Evolutionary conservation across 2,329 filamentous ascomycete species (phyloP).

Genomic region (Colletotrichum spinosum): DNA sequence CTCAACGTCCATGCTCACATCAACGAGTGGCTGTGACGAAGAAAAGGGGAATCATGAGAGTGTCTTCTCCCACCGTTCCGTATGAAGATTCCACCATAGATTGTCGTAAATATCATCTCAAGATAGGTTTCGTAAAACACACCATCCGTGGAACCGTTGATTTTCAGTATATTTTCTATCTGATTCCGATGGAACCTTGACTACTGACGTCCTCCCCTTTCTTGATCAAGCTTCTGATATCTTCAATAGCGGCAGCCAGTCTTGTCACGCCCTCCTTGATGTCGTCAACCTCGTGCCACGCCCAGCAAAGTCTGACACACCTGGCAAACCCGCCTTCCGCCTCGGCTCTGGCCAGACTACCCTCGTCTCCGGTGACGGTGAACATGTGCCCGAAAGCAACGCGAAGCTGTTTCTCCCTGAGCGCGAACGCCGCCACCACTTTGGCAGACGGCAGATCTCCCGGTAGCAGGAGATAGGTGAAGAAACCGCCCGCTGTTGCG

Average conservation of each 20-base stretch:
- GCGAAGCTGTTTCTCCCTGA: constrained; percentile 72
- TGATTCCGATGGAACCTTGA: constrained; percentile 4
- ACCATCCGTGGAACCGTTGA: fast-evolving
- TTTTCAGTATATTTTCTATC: neutral
- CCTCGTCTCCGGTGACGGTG: constrained; percentile 69
- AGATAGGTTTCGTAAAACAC: too few species aligned
- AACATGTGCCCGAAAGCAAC: constrained; percentile 78
- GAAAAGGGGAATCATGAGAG: too few species aligned
- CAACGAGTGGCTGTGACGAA: too few species aligned
- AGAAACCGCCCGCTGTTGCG: constrained; percentile 66
- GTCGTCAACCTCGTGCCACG: constrained; percentile 75
- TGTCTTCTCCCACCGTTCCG: too few species aligned
- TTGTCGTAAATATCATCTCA: too few species aligned
- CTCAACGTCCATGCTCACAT: too few species aligned
- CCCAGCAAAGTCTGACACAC: constrained; percentile 75
- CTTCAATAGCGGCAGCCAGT: constrained; percentile 52
- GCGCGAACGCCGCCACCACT: constrained; percentile 61
- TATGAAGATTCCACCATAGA: too few species aligned
- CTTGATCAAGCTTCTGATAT: neutral
- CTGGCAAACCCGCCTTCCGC: constrained; percentile 60
- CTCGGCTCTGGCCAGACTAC: constrained; percentile 48
- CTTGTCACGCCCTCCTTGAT: constrained; percentile 76
- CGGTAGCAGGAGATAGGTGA: constrained; percentile 72
- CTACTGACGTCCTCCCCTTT: constrained; percentile 1
- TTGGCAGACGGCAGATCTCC: constrained; percentile 3